phyloP scores from a whole-genome alignment of 1,139 yeast species.

The Yamadazyma kanchanaburiensis region DNA sequence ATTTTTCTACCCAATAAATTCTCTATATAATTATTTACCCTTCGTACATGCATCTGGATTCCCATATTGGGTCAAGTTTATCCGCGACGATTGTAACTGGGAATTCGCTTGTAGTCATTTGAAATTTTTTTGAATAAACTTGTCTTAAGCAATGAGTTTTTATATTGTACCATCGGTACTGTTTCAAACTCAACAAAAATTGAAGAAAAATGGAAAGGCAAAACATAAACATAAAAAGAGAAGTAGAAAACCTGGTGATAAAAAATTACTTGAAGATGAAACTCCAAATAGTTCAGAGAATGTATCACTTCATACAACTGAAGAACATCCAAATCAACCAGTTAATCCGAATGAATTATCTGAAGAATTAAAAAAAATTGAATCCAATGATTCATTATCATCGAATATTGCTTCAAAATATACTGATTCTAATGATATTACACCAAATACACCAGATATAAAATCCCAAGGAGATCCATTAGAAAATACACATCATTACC shows the following conservation, averaged over 20 bases:
- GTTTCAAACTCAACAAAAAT: conserved; percentile 32
- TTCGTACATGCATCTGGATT: too few relatives aligned
- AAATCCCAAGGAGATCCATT: conserved; percentile 1
- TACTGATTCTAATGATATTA: not conserved
- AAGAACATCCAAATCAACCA: conserved; percentile 3
- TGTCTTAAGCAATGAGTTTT: too few relatives aligned
- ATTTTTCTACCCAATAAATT: too few relatives aligned
- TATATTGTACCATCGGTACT: conserved; percentile 31
- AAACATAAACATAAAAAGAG: conserved; percentile 13
- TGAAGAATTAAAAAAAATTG: conserved; percentile 5
- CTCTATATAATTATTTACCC: too few relatives aligned
- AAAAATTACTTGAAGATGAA: not conserved
- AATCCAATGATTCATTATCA: conserved; percentile 8
- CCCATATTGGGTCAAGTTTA: too few relatives aligned
- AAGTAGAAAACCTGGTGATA: conserved; percentile 7
- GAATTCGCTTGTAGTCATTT: too few relatives aligned
- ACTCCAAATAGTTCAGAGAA: conserved; percentile 12
- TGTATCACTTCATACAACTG: conserved; percentile 9
- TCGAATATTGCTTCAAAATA: conserved; percentile 9
- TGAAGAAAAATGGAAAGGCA: conserved; percentile 15
- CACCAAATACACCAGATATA: conserved; percentile 2
- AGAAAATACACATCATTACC: conserved; percentile 1
- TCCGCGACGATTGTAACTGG: too few relatives aligned
- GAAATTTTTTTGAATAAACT: too few relatives aligned
- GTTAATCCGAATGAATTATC: conserved; percentile 6